A percentile compares a stretch with the other conserved stretches of the same genome.
Conservation (phyloP, 1,284 basidiomycete genomes). For the Ustilago crameri region DNA sequence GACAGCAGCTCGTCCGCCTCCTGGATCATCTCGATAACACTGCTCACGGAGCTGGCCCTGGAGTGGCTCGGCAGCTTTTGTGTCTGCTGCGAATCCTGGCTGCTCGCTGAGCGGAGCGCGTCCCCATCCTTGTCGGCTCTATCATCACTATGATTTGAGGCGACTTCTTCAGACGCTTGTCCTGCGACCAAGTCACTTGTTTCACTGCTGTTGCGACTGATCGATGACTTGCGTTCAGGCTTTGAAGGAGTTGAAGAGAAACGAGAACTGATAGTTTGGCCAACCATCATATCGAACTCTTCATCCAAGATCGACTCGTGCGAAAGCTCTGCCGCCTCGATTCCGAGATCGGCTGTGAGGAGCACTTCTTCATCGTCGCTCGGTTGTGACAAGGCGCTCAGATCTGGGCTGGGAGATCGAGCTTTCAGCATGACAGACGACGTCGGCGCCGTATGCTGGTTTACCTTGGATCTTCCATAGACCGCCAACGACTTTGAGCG, state of each 20-base stretch:
- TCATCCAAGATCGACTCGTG: conserved; percentile 22
- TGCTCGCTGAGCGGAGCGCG: not conserved
- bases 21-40: conserved; percentile 29
- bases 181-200: not conserved
- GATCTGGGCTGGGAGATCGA: conserved; percentile 32
- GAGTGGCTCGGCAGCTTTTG: conserved; percentile 8
- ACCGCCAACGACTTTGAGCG: conserved; percentile 18
- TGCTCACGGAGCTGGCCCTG: conserved; percentile 27
- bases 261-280: conserved; percentile 16
- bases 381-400: conserved; percentile 20
- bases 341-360: conserved; percentile 23
- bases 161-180: not conserved
- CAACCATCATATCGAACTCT: conserved; percentile 40
- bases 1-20: conserved; percentile 42
- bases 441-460: not conserved
- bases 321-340: conserved; percentile 9
- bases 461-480: not conserved
- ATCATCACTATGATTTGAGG: not conserved
- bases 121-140: conserved; percentile 1
- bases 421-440: conserved; percentile 8
- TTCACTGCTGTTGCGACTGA: conserved; percentile 4
- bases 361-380: conserved; percentile 44
- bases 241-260: conserved; percentile 11
- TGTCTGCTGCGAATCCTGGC: conserved; percentile 23
- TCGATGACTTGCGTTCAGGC: not conserved